phyloP scores from a whole-genome alignment of 495 filamentous ascomycete species.

The Neurospora sp. region DNA sequence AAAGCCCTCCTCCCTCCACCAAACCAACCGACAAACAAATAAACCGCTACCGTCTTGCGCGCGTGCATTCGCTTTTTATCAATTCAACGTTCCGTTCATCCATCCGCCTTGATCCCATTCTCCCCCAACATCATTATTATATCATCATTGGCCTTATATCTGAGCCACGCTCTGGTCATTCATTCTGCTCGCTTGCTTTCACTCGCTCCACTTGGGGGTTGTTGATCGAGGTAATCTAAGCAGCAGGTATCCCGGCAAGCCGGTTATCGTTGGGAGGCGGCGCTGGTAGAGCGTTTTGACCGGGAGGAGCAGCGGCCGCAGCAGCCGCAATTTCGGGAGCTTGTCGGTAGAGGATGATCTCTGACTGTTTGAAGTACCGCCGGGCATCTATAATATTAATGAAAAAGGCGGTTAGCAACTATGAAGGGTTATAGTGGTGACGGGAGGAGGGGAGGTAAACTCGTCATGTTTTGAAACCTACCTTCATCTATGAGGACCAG shows the following conservation, averaged over 20 bases:
- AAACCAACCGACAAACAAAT: not conserved
- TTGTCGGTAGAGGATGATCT: slow-evolving; percentile 96
- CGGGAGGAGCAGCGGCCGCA: not conserved
- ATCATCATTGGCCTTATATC: not conserved
- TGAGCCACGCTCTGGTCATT: not conserved
- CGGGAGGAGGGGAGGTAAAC: not conserved
- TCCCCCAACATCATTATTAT: not conserved
- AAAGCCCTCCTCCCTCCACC: not conserved
- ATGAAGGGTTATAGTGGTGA: not conserved
- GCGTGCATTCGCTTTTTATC: not conserved
- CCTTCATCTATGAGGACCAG: slow-evolving; percentile 95
- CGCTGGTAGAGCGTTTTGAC: slow-evolving; percentile 16
- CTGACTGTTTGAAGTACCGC: slow-evolving; percentile 98
- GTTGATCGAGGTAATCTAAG: not conserved
- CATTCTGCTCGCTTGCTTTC: not conserved
- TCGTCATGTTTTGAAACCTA: slow-evolving; percentile 24
- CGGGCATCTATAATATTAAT: slow-evolving; percentile 59
- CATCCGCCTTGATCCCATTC: not conserved
- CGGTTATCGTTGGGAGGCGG: slow-evolving; percentile 3
- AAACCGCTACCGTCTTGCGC: not conserved
- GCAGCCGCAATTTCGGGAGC: slow-evolving; percentile 54
- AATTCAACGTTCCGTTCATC: not conserved
- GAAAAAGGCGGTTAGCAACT: not conserved
- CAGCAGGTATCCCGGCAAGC: not conserved
- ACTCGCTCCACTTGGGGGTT: not conserved